Conservation (phyloP, 192 early-diverging fungal genomes). For the Coemansia pectinata region DNA sequence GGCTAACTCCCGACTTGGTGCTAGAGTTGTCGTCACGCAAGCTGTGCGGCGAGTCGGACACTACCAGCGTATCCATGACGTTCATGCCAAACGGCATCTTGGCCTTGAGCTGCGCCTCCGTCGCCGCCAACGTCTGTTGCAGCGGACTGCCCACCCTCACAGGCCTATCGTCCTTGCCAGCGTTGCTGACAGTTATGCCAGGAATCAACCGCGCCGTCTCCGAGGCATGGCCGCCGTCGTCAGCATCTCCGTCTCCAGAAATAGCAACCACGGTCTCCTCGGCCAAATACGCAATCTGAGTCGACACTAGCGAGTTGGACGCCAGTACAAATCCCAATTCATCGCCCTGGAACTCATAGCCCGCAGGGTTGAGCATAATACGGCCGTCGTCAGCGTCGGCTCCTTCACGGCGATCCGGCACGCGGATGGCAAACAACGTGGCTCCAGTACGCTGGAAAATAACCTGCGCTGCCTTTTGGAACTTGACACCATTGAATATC, state of each 20-base stretch:
- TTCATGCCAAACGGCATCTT: conserved; percentile 47
- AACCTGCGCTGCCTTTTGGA: conserved; percentile 58
- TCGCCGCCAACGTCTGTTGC: conserved; percentile 20
- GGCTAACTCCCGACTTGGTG: background rate
- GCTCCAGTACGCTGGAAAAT: conserved; percentile 62
- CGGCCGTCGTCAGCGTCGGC: conserved; percentile 10
- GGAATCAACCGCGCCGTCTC: conserved; percentile 40
- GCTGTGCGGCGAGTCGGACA: conserved; percentile 22
- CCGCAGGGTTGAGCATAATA: conserved; percentile 61
- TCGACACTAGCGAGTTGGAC: conserved; percentile 43
- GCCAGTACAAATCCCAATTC: conserved; percentile 67
- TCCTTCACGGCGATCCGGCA: conserved; percentile 12
- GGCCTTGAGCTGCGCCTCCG: conserved; percentile 32
- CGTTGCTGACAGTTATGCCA: background rate
- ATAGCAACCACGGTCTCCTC: conserved; percentile 25
- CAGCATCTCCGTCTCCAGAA: background rate
- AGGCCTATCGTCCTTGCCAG: conserved; percentile 1
- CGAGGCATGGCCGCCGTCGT: background rate
- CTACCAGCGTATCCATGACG: conserved; percentile 53
- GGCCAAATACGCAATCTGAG: conserved; percentile 41
- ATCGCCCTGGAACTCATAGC: conserved; percentile 59
- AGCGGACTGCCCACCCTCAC: conserved; percentile 31
- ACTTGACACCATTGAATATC: conserved; percentile 53
- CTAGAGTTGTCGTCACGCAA: conserved; percentile 13
- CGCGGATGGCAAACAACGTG: conserved; percentile 62